Base-by-base conservation (phyloP, 768 basidiomycete species). In the Pisolithus albus region DNA sequence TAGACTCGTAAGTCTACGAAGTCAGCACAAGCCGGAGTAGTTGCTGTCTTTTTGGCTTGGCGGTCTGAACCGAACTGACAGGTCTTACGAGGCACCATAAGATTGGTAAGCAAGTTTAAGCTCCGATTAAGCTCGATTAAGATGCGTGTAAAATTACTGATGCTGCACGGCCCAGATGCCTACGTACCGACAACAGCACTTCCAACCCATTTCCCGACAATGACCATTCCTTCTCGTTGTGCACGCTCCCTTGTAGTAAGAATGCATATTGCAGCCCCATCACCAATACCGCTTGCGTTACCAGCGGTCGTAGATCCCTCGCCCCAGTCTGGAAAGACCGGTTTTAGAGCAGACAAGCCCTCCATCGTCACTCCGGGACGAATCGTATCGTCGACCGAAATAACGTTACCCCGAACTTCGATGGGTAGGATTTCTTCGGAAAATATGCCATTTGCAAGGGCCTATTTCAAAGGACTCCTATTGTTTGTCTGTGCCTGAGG, bases 391-490 rank as follows among this genome's bases (percentile, higher is more conserved):
- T 96, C 93, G 3, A 76, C 72, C 1, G 84, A 81, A 19, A 92
- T 68, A 28, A 82, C 66, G 5, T 71, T 65, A 37, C 90, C 92
- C 13, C 79, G 78, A 24, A 90, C 70, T 66, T 84, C 83, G 53
- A 97, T 73, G 1, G 95, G 92, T 32, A 96, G 78, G 53, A 98
- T 97, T 68, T 99, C 95, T 21, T 84, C 80, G 4, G 82, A 75
- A 66, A 96, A 97, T 50, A 82, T 75, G 19, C 92, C 91, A 5
- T 74, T 70, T 28, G 79, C 71, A 30, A 81, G 72, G 2, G 93
- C 88, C 79, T 85, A 60, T 32, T 36, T 37, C 19, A 28, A 8
- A 46, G 43, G 47, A 3, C 18, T 36, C 24, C 7, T 2, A 47
- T 36, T 36, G 16, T 7, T 40, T 21, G 13, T 38, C 36, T 26